Evolutionary conservation across 2,329 filamentous ascomycete genomes (phyloP), one percentile per base, ranked within the genome.

Genomic region (Zarea fungicola): DNA sequence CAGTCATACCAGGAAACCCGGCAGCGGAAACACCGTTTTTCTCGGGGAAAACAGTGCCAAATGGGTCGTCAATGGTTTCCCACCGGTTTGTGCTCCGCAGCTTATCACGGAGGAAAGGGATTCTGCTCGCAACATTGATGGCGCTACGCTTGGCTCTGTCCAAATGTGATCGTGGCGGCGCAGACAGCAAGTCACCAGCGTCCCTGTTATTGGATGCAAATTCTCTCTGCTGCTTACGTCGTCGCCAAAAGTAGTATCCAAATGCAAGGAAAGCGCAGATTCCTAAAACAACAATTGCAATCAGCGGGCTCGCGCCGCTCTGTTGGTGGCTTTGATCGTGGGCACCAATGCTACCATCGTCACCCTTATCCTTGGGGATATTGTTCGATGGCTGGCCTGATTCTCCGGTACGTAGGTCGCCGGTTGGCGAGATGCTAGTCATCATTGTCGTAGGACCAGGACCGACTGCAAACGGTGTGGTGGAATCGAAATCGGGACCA

Each of bases 191-290:
- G 9, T 18, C 19, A 16, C n/a, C 22, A 7, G 42, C 39, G 9
- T 25, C 22, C 14, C 25, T 37, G 18, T 19, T 19, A 36, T 25
- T 18, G n/a, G 37, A 29, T 13, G 28, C 11, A 19, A n/a, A 13
- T 13, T 39, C 35, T 13, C 29, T 41, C 16, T 40, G n/a, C 10
- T 36, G 26, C 36, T 26, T 48, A 26, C 49, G 23, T 25, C 34
- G 45, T 22, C 49, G 49, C 43, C 37, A 48, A 21, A 51, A 34
- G 19, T 32, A 48, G 18, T 39, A 47, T 3, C 11, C 43, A 16
- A 51, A 6, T 13, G 23, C 39, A 29, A 43, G 5, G 9, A 48
- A 10, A 4, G 39, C 21, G 22, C 32, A 39, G 9, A 51, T 47
- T 46, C 49, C 19, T 35, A 50, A 23, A 14, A 41, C 42, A 14